Base-by-base conservation (phyloP, 1,284 basidiomycete genomes). In the Trichosporon ovoides region DNA sequence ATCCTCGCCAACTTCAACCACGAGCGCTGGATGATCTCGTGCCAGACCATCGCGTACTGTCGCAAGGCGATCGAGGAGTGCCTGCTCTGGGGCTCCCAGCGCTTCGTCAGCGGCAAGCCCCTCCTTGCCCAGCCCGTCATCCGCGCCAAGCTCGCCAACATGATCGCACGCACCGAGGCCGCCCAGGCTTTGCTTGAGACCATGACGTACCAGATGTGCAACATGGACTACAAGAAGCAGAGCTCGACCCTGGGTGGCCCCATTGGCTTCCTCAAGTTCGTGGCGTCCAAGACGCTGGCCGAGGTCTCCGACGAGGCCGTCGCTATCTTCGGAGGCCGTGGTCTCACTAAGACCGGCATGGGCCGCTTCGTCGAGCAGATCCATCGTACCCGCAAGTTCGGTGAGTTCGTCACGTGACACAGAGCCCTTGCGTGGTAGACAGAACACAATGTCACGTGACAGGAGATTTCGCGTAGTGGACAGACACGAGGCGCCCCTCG, bases 181-280 rank as follows among this genome's bases (percentile, higher is more conserved):
- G 85, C 84, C 52, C 92, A 96, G 72, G 85, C 83, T 51, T 95
- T 91, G 90, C 80, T 96, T 33, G 93, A 97, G 62, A 87, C 84
- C 70, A 80, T 94, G 61, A 94, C 91, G 0, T 86, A 87, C 75
- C 92, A 95, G 77, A 95, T 95, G 92, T 86, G 84, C 74, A 86
- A 92, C 68, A 91, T 92, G 74, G 63, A 74, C 68, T 75, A 96
- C 75, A 82, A 82, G 57, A 84, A 94, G 72, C 91, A 91, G 78
- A 73, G 79, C 37, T 59, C 68, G 31, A 65, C 75, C 55, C 72
- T 78, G 37, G 77, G 73, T 35, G 77, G 72, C 5, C 76, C 75
- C 62, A 77, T 78, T 55, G 73, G 72, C 4, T 76, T 78, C 73
- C 68, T 78, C 62, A 78, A 87, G 58, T 87, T 87, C 85, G 85